These are phyloP conservation scores for Xylariomycetidae sp. DNA, from an alignment of 2,329 filamentous ascomycete genomes.

Conservation along the genomic window DNA sequence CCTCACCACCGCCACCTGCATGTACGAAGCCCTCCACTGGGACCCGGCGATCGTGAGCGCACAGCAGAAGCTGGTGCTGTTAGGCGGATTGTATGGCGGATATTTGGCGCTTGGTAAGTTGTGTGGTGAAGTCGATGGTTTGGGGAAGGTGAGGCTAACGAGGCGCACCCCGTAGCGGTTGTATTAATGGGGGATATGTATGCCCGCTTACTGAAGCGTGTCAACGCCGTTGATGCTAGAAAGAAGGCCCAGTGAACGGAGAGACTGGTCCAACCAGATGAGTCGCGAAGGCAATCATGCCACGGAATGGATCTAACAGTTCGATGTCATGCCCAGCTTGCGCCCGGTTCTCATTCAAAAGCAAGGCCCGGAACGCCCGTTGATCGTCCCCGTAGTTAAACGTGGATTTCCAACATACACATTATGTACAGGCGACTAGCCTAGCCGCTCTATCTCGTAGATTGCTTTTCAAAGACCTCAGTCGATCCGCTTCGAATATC, in stretches of 20 bases:
- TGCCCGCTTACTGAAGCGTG: conserved; percentile 39
- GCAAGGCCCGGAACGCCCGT: no score
- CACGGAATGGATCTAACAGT: no score
- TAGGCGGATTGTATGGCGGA: conserved; percentile 45
- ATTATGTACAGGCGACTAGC: background rate
- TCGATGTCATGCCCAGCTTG: no score
- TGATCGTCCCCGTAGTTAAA: background rate
- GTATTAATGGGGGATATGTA: conserved; percentile 51
- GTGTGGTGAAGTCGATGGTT: no score
- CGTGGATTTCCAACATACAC: background rate
- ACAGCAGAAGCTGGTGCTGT: conserved; percentile 38
- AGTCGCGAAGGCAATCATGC: background rate
- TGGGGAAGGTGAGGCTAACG: no score
- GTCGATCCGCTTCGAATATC: conserved; percentile 50
- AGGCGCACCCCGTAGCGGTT: conserved; percentile 31
- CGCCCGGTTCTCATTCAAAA: no score
- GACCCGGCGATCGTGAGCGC: conserved; percentile 37
- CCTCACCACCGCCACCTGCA: conserved; percentile 45
- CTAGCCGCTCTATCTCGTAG: background rate
- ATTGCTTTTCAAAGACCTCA: conserved; percentile 14
- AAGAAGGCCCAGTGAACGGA: conserved; percentile 35
- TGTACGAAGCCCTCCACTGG: conserved; percentile 45
- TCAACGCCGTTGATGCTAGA: conserved; percentile 25
- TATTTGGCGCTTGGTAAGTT: conserved; percentile 48
- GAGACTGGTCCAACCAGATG: conserved; percentile 1